Evolutionary conservation across 129 eudicot genomes (phyloP), one percentile per base, ranked within the genome.

Genomic region (Solidago caesia): DNA sequence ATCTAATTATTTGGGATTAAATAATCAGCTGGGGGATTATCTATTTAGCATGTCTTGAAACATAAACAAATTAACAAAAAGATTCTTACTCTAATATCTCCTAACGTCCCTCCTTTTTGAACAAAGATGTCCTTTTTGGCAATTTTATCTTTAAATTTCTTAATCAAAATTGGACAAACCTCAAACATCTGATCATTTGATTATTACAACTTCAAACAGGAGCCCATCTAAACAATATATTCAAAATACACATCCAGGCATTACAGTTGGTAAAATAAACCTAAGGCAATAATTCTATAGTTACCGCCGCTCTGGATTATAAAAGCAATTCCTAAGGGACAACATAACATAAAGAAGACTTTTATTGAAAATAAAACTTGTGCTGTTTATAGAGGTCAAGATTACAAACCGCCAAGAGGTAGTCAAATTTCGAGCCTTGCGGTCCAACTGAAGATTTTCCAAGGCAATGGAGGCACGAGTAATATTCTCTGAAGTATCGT

Each of bases 401-500:
- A 73, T 48, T 3, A 84, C 83, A 68, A 33, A 92, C 98, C 97
- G 79, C 98, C 98, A 93, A 58, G 98, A 90, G 10, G 85, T 76
- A 71, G 97, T 93, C 46, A 88, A 70, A 75, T 86, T 87, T 42
- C 13, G 88, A 68, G 97, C 84, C 78, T 94, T 94, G 66, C 97
- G 80, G 68, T 94, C 98, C 89, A 94, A 67, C 69, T 94, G 96
- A 81, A 94, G 87, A 80, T 88, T 94, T 80, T 94, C 93, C 70
- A 94, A 61, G 62, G 97, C 93, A 73, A 84, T 66, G 44, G 98
- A 94, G 55, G 98, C 89, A 64, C 84, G 87, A 66, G 60, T 70
- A 55, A 90, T 84, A 56, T 90, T 97, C 62, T 93, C 96, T 68
- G 96, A 69, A 44, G 75, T 51, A 61, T 86, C 97, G 72, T 85